Conservation (phyloP, 2,329 filamentous ascomycete species). For the Didymella exigua region DNA sequence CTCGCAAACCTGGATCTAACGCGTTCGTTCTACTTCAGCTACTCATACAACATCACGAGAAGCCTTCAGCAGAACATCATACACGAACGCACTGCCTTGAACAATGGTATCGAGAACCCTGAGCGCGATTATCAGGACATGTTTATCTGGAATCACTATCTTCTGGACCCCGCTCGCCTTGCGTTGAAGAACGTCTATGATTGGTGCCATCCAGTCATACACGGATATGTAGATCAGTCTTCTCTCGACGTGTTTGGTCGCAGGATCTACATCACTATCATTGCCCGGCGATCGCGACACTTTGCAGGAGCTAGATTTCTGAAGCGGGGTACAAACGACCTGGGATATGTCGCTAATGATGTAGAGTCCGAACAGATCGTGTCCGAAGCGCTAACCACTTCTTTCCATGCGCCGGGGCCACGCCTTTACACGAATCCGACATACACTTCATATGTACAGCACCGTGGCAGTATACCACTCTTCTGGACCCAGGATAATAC, state of each 20-base stretch:
- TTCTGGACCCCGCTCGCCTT: constrained; percentile 75
- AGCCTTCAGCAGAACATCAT: constrained; percentile 92
- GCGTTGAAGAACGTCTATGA: constrained; percentile 82
- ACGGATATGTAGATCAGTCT: constrained; percentile 94
- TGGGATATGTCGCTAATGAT: constrained; percentile 96
- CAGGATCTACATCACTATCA: constrained; percentile 88
- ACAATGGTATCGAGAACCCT: constrained; percentile 65
- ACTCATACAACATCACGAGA: constrained; percentile 93
- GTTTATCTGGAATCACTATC: constrained; percentile 97
- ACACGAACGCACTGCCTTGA: constrained; percentile 73
- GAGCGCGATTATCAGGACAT: constrained; percentile 81
- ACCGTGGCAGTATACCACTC: constrained; percentile 92
- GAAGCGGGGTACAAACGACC: constrained; percentile 91
- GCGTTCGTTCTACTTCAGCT: constrained; percentile 96
- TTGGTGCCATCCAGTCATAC: constrained; percentile 95
- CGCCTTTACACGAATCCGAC: constrained; percentile 85
- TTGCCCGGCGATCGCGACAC: constrained; percentile 87
- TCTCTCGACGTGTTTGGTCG: constrained; percentile 78
- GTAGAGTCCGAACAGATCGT: constrained; percentile 99
- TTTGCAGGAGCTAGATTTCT: constrained; percentile 94
- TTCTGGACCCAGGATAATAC: constrained; percentile 98
- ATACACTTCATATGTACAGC: constrained; percentile 96
- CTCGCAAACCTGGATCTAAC: constrained; percentile 90
- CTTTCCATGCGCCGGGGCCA: constrained; percentile 89
- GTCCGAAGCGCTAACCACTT: constrained; percentile 90